Evolutionary conservation across 2,329 filamentous ascomycete genomes (phyloP).

Genomic region (Bretziella fagacearum): DNA sequence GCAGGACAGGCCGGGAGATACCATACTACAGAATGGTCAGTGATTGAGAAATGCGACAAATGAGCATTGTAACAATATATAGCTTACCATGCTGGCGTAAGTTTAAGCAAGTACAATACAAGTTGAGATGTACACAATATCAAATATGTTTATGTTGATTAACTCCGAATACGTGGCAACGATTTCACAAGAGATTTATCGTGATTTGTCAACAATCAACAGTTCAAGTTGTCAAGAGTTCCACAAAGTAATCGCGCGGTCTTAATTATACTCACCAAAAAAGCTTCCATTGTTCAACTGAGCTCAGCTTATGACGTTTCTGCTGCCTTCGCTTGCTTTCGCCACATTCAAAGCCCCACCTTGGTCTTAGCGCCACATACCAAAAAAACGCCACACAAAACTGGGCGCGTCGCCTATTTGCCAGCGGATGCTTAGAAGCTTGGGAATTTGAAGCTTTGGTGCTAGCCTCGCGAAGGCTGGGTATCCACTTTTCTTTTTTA

Average conservation of each 20-base stretch:
- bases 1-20: constrained; percentile 25
- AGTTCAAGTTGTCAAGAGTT: no score
- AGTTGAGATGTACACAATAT: no score
- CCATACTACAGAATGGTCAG: constrained; percentile 5
- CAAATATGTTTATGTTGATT: no score
- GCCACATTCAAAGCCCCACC: background rate
- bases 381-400: constrained; percentile 5
- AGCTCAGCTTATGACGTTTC: constrained; percentile 14
- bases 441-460: constrained; percentile 9
- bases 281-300: background rate
- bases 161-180: no score
- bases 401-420: constrained; percentile 7
- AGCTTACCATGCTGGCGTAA: constrained; percentile 7
- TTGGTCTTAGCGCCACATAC: constrained; percentile 5
- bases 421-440: constrained; percentile 1
- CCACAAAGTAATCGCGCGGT: no score
- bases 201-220: no score
- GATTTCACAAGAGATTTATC: no score
- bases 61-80: background rate
- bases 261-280: no score
- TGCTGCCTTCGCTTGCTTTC: constrained; percentile 11
- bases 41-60: background rate
- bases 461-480: constrained; percentile 19
- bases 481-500: constrained; percentile 1
- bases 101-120: no score